Percentiles rank a stretch among this genome's conserved stretches.
phyloP scores from a whole-genome alignment of 2,329 filamentous ascomycete species.

The Diaporthe australafricana region DNA sequence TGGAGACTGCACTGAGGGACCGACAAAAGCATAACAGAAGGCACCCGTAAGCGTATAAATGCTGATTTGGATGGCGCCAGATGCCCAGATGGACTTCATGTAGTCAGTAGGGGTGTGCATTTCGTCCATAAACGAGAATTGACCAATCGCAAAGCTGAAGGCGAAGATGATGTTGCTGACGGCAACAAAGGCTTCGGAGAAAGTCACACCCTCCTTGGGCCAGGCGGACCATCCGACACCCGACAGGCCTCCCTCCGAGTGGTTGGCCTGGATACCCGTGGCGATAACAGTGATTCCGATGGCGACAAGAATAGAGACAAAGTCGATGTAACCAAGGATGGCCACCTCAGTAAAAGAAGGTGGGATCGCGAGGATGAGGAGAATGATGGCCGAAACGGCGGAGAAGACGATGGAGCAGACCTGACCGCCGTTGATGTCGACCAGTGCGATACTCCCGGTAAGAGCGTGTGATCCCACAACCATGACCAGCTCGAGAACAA shows the following conservation, averaged over 20 bases:
- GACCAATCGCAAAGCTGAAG: slow-evolving; percentile 68
- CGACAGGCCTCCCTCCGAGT: slow-evolving; percentile 42
- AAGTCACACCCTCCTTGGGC: slow-evolving; percentile 56
- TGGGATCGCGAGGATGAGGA: slow-evolving; percentile 58
- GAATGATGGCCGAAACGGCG: slow-evolving; percentile 58
- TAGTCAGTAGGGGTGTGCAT: slow-evolving; percentile 62
- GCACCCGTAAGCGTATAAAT: slow-evolving; percentile 77
- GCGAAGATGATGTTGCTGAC: slow-evolving; percentile 79
- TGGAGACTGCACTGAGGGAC: slow-evolving; percentile 71
- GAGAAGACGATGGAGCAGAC: slow-evolving; percentile 59
- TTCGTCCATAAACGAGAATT: slow-evolving; percentile 65
- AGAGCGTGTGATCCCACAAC: slow-evolving; percentile 79
- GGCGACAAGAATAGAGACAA: slow-evolving; percentile 71
- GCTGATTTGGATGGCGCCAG: slow-evolving; percentile 70
- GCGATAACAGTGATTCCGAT: slow-evolving; percentile 76
- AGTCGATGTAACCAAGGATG: slow-evolving; percentile 65
- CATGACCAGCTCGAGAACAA: slow-evolving; percentile 74
- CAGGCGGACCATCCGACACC: slow-evolving; percentile 56
- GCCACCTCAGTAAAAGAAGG: slow-evolving; percentile 62
- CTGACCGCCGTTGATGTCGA: slow-evolving; percentile 69
- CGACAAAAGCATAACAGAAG: slow-evolving; percentile 77
- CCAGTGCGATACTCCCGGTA: slow-evolving; percentile 77
- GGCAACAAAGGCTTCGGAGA: slow-evolving; percentile 70
- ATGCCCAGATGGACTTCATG: slow-evolving; percentile 67
- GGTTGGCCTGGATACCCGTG: slow-evolving; percentile 60